A percentile compares a stretch with the other conserved stretches of the same genome.
These are phyloP conservation scores for Hyphopichia wangnamkhiaoensis DNA, from an alignment of 1,139 yeast species.

Conservation along the genomic window DNA sequence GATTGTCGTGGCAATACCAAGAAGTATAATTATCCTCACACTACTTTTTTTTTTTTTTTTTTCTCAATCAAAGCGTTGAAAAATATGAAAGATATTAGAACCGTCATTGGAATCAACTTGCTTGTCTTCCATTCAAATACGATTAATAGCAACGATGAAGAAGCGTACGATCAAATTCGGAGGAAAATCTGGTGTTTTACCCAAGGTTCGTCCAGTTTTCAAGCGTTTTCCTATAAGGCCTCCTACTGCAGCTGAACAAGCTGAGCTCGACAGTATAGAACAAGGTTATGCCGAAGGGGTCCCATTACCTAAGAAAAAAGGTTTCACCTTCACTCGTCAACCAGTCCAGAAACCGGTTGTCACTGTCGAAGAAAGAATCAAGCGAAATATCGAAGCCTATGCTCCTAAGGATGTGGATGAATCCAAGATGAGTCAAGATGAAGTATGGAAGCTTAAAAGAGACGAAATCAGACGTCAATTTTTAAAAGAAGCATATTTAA, in stretches of 20 bases:
- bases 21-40: background rate
- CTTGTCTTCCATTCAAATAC: too few relatives aligned
- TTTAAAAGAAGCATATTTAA: slow-evolving; percentile 63
- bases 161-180: slow-evolving; percentile 54
- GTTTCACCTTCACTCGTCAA: slow-evolving; percentile 32
- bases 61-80: background rate
- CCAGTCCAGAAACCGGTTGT: slow-evolving; percentile 56
- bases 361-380: slow-evolving; percentile 60
- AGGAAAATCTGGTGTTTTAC: slow-evolving; percentile 83
- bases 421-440: slow-evolving; percentile 43
- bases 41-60: background rate
- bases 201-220: slow-evolving; percentile 71
- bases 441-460: slow-evolving; percentile 56
- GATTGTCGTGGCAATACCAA: too few relatives aligned
- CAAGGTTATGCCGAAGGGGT: slow-evolving; percentile 77
- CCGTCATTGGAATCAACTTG: too few relatives aligned
- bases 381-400: slow-evolving; percentile 47
- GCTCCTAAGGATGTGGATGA: slow-evolving; percentile 36
- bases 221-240: slow-evolving; percentile 64
- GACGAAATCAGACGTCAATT: slow-evolving; percentile 74
- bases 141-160: slow-evolving; percentile 34
- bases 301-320: slow-evolving; percentile 69
- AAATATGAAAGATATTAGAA: slow-evolving; percentile 19
- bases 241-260: slow-evolving; percentile 31
- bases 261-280: slow-evolving; percentile 46